Percentiles rank a stretch among this genome's conserved stretches.
These are phyloP conservation scores for Melampsora abietis-canadensis DNA, from an alignment of 1,284 basidiomycete genomes.

Conservation along the genomic window DNA sequence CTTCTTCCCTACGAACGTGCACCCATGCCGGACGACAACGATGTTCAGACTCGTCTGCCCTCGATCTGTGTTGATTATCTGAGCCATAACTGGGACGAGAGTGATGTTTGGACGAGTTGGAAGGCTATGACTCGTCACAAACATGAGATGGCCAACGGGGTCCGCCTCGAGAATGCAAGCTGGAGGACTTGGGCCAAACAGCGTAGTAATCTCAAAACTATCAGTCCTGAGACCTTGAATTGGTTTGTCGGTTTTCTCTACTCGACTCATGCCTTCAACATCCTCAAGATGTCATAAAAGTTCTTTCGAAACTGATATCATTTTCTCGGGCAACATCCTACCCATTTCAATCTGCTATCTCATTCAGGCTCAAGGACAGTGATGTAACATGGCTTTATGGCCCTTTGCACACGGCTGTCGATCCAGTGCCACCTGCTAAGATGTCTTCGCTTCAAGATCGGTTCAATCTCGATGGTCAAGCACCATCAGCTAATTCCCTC, in stretches of 20 bases:
- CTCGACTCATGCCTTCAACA: conserved; percentile 22
- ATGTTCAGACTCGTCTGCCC: conserved; percentile 59
- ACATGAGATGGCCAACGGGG: conserved; percentile 94
- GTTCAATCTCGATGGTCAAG: conserved; percentile 57
- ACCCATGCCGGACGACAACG: conserved; percentile 56
- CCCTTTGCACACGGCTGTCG: conserved; percentile 84
- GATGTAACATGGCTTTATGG: conserved; percentile 99
- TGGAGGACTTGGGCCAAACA: conserved; percentile 99
- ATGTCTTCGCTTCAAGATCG: conserved; percentile 59
- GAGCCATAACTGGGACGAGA: conserved; percentile 93
- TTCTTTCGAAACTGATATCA: conserved; percentile 44
- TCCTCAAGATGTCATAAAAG: conserved; percentile 22
- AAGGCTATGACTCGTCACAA: conserved; percentile 97
- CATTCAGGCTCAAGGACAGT: conserved; percentile 88
- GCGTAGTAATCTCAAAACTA: conserved; percentile 89
- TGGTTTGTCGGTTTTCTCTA: conserved; percentile 64
- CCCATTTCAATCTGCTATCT: conserved; percentile 39
- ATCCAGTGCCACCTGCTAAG: conserved; percentile 62
- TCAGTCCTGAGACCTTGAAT: conserved; percentile 94
- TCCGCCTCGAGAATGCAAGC: conserved; percentile 90
- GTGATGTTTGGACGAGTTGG: conserved; percentile 98
- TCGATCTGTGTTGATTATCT: conserved; percentile 65
- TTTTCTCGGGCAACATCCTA: conserved; percentile 10
- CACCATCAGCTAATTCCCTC: conserved; percentile 52
- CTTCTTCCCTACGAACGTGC: conserved; percentile 46